phyloP scores from a whole-genome alignment of 805 yeast genomes.

The Suhomyces pyralidae region DNA sequence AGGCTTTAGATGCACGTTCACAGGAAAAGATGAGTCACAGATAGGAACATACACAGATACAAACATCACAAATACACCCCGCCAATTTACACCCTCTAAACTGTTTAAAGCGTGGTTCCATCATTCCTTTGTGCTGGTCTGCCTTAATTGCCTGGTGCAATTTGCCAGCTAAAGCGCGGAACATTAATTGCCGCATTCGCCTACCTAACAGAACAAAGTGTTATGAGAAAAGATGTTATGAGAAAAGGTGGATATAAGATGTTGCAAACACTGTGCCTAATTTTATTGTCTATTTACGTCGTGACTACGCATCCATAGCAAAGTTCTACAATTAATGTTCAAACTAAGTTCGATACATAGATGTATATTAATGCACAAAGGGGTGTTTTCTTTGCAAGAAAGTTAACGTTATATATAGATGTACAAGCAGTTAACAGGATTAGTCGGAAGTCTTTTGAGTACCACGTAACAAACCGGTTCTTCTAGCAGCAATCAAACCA shows the following conservation, averaged over 20 bases:
- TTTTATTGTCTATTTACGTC: too few relatives aligned
- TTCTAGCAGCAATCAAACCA: constrained; percentile 99
- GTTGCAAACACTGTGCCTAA: too few relatives aligned
- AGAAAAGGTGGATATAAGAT: not conserved
- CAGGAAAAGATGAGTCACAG: not conserved
- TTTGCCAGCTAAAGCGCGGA: not conserved
- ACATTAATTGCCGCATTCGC: not conserved
- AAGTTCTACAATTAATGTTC: too few relatives aligned
- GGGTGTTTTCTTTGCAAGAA: constrained; percentile 3
- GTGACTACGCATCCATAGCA: too few relatives aligned
- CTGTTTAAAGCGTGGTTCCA: not conserved
- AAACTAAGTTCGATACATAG: not conserved
- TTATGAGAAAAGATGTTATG: not conserved
- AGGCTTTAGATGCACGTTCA: not conserved
- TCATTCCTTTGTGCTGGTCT: not conserved
- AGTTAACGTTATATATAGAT: not conserved
- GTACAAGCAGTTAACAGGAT: constrained; percentile 4
- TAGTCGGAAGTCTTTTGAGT: constrained; percentile 76
- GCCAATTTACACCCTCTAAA: not conserved
- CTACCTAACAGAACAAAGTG: not conserved
- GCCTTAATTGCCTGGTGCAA: not conserved
- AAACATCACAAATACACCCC: too few relatives aligned
- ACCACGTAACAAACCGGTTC: constrained; percentile 99
- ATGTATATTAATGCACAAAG: constrained; percentile 8
- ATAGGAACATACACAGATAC: not conserved